These are phyloP conservation scores for Rhexocercosporidium sp. DNA, from an alignment of 2,329 filamentous ascomycete genomes.

Conservation along the genomic window DNA sequence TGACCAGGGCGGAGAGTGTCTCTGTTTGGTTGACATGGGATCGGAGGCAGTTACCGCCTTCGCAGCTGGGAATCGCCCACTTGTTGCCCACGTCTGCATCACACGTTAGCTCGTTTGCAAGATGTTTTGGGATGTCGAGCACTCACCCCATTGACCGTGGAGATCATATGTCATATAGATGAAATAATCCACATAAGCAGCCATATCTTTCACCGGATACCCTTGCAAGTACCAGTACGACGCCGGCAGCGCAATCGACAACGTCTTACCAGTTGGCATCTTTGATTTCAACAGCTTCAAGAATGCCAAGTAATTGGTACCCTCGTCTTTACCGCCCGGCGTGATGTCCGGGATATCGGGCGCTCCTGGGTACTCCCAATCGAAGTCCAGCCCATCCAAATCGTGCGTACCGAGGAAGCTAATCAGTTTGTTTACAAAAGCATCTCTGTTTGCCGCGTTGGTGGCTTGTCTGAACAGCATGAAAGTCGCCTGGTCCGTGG, in stretches of 20 bases:
- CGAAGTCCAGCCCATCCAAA: slow-evolving; percentile 44
- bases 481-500: no score
- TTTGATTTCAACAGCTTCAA: slow-evolving; percentile 27
- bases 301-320: slow-evolving; percentile 45
- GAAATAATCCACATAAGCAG: slow-evolving; percentile 32
- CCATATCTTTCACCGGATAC: slow-evolving; percentile 29
- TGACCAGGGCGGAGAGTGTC: no score
- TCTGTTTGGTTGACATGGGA: no score
- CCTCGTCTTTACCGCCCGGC: slow-evolving; percentile 34
- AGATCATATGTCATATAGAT: slow-evolving; percentile 41
- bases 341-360: slow-evolving; percentile 47
- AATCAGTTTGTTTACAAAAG: slow-evolving; percentile 43
- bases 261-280: background rate
- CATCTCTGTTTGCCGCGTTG: slow-evolving; percentile 37
- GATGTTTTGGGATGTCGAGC: no score
- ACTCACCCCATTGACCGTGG: slow-evolving; percentile 47
- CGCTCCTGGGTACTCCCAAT: slow-evolving; percentile 45
- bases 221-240: slow-evolving; percentile 43
- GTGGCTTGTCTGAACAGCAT: no score
- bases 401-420: background rate
- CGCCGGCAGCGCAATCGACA: slow-evolving; percentile 31
- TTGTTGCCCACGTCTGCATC: no score
- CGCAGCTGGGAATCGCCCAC: no score
- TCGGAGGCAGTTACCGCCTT: no score
- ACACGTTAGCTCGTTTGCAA: no score